A percentile compares a stretch with the other conserved stretches of the same genome.
Evolutionary conservation across 768 basidiomycete species (phyloP).

Genomic region (Russula dissimulans): DNA sequence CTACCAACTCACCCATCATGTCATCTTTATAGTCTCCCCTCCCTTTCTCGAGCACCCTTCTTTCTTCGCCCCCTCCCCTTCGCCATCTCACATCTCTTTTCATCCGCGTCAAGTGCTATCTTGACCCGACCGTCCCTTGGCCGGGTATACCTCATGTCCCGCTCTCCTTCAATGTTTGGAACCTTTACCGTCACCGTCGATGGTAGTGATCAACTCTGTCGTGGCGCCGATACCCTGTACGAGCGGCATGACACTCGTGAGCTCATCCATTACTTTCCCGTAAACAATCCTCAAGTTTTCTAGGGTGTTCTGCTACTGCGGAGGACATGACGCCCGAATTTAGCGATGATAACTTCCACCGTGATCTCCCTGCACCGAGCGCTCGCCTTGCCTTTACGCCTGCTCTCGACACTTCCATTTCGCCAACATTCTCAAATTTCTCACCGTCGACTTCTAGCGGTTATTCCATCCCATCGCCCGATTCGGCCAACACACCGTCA

Average conservation of each 20-base stretch:
- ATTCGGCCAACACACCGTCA: conserved; percentile 4
- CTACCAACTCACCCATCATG: conserved; percentile 15
- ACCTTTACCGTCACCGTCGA: conserved; percentile 13
- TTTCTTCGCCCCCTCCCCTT: conserved; percentile 6
- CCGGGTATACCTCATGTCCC: conserved; percentile 7
- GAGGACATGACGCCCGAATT: conserved; percentile 9
- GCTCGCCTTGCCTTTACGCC: conserved; percentile 9
- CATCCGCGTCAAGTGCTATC: background rate
- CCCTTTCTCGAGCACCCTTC: background rate
- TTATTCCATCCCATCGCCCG: conserved; percentile 13
- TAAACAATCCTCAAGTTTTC: background rate
- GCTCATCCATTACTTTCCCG: background rate
- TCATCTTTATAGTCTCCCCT: conserved; percentile 17
- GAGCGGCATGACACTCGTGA: background rate
- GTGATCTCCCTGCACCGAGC: conserved; percentile 6
- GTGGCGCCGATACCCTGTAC: conserved; percentile 2
- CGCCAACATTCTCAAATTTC: conserved; percentile 16
- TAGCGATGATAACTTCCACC: conserved; percentile 1
- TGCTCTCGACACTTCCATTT: conserved; percentile 16
- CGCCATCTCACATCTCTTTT: background rate
- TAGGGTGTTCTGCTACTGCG: background rate
- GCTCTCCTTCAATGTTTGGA: conserved; percentile 12
- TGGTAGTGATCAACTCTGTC: background rate
- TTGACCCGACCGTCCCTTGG: background rate
- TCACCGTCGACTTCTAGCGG: conserved; percentile 18